A percentile compares a stretch with the other conserved stretches of the same genome.
phyloP scores from a whole-genome alignment of 345 rosid genomes.

The Garcia nutans region DNA sequence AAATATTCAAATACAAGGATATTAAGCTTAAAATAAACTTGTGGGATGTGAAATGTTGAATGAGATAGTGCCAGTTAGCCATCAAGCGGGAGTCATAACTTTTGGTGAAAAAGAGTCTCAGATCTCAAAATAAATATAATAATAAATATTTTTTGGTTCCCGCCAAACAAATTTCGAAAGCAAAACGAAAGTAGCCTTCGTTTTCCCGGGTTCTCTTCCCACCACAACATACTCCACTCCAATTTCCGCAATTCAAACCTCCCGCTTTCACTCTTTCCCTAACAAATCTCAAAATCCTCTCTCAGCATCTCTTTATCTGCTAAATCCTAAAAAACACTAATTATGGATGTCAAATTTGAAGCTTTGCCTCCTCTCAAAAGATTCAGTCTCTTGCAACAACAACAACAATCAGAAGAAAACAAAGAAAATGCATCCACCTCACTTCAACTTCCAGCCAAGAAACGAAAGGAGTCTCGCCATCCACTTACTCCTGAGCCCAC shows the following conservation, averaged over 20 bases:
- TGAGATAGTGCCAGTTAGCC: no score
- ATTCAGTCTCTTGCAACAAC: conserved; percentile 49
- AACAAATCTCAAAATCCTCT: not conserved
- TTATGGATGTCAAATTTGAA: conserved; percentile 52
- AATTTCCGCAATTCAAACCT: not conserved
- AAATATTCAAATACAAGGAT: no score
- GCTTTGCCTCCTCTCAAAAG: conserved; percentile 77
- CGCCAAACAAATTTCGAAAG: no score
- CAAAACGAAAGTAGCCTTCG: not conserved
- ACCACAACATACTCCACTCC: not conserved
- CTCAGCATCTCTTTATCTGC: not conserved
- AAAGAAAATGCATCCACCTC: conserved; percentile 36
- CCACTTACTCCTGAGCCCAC: conserved; percentile 8
- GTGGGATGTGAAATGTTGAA: no score
- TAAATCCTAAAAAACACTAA: not conserved
- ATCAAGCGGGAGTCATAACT: no score
- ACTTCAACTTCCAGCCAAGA: conserved; percentile 68
- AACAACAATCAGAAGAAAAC: conserved; percentile 7
- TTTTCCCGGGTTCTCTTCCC: conserved; percentile 9
- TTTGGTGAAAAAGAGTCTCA: no score
- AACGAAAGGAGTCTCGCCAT: conserved; percentile 60
- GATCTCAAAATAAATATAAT: no score
- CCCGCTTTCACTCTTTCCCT: conserved; percentile 10
- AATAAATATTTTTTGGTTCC: no score
- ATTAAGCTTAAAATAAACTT: no score